Evolutionary conservation across 2,329 filamentous ascomycete genomes (phyloP).

Genomic region (Colletotrichum siamense): DNA sequence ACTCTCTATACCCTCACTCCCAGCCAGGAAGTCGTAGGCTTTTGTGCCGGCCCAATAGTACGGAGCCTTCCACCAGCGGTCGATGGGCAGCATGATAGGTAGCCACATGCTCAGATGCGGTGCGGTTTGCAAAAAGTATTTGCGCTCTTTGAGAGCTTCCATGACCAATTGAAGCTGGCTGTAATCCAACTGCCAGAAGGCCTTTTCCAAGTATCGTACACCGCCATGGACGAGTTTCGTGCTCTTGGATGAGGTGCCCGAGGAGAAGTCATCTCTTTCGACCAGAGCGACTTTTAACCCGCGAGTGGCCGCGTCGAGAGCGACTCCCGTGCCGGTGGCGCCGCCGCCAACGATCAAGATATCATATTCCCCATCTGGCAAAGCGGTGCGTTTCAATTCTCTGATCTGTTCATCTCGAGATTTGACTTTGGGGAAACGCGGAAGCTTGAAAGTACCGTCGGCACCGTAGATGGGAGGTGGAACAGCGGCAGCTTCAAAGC

Average conservation of each 20-base stretch:
- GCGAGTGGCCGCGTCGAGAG: conserved; percentile 73
- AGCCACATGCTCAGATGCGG: conserved; percentile 77
- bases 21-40: conserved; percentile 84
- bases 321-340: conserved; percentile 74
- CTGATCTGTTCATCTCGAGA: conserved; percentile 68
- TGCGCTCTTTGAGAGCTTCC: conserved; percentile 76
- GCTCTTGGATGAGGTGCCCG: conserved; percentile 76
- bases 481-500: conserved; percentile 70
- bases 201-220: conserved; percentile 77
- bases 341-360: conserved; percentile 74
- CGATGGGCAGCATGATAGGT: conserved; percentile 77
- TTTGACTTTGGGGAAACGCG: conserved; percentile 69
- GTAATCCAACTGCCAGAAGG: conserved; percentile 78
- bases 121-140: conserved; percentile 77
- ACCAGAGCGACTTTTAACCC: conserved; percentile 75
- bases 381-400: conserved; percentile 55
- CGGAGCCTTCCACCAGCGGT: conserved; percentile 79
- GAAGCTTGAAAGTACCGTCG: conserved; percentile 71
- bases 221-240: conserved; percentile 81
- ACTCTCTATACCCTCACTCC: conserved; percentile 85
- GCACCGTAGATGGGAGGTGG: conserved; percentile 74
- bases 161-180: conserved; percentile 74
- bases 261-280: conserved; percentile 76
- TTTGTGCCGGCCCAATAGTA: conserved; percentile 83
- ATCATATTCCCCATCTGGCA: conserved; percentile 63